Percentiles rank a stretch among this genome's conserved stretches.
These are phyloP conservation scores for Mrakia blollopis DNA, from an alignment of 768 basidiomycete species.

Conservation along the genomic window DNA sequence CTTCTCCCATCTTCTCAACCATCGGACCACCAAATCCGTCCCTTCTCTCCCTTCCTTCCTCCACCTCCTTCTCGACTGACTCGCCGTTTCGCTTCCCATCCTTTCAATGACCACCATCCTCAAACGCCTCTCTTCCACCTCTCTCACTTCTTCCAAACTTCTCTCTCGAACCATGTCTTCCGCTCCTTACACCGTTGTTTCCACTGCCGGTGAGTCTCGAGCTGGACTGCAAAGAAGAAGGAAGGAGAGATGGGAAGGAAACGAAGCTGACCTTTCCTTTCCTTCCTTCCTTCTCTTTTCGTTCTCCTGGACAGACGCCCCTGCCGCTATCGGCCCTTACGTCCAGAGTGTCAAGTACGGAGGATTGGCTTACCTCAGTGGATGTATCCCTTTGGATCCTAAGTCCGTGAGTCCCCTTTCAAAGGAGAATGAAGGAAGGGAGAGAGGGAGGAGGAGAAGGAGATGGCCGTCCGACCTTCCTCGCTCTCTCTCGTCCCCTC, in stretches of 20 bases:
- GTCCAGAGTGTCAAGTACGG: constrained; percentile 78
- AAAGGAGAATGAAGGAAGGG: constrained; percentile 38
- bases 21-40: no score
- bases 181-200: constrained; percentile 28
- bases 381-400: constrained; percentile 79
- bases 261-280: neutral
- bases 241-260: no score
- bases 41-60: no score
- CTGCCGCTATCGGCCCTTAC: constrained; percentile 58
- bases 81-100: neutral
- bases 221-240: neutral
- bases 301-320: constrained; percentile 39
- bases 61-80: neutral
- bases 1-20: no score
- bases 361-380: constrained; percentile 81
- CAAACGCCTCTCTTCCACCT: neutral
- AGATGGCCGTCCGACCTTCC: constrained; percentile 16
- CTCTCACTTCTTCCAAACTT: neutral
- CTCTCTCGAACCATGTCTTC: constrained; percentile 1
- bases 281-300: neutral
- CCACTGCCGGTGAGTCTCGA: constrained; percentile 17
- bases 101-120: neutral
- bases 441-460: no score
- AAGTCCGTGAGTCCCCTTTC: constrained; percentile 61
- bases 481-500: neutral